These are phyloP conservation scores for Verticillium nubilum DNA, from an alignment of 2,329 filamentous ascomycete genomes.

Conservation along the genomic window DNA sequence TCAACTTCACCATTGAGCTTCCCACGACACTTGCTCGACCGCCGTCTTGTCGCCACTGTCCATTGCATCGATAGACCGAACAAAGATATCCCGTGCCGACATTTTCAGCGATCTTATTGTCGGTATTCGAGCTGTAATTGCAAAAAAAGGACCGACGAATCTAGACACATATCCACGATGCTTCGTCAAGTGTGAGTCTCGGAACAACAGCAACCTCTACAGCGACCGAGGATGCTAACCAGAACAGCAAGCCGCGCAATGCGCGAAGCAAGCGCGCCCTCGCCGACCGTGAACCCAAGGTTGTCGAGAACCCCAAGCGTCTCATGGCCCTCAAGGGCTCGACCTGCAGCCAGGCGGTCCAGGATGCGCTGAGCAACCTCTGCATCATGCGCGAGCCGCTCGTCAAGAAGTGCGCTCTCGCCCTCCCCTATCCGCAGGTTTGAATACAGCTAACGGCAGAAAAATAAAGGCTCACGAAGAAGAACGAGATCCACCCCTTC, in stretches of 20 bases:
- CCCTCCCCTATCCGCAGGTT: background rate
- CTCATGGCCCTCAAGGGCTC: slow-evolving; percentile 87
- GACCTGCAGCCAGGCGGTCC: slow-evolving; percentile 73
- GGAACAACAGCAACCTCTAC: background rate
- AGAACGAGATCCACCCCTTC: slow-evolving; percentile 93
- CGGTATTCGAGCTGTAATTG: background rate
- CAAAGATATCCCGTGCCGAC: background rate
- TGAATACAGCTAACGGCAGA: background rate
- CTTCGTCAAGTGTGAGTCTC: slow-evolving; percentile 42
- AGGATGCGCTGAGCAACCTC: slow-evolving; percentile 81
- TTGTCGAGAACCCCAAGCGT: slow-evolving; percentile 82
- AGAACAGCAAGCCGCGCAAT: slow-evolving; percentile 38
- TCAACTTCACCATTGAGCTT: background rate
- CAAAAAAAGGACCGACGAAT: background rate
- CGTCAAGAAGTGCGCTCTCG: slow-evolving; percentile 55
- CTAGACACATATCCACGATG: slow-evolving; percentile 22
- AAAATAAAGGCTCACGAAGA: slow-evolving; percentile 75
- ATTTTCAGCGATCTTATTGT: background rate
- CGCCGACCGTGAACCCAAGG: slow-evolving; percentile 87
- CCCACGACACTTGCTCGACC: background rate
- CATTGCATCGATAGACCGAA: background rate
- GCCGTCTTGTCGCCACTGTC: background rate
- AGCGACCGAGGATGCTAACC: background rate
- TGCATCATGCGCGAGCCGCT: slow-evolving; percentile 79
- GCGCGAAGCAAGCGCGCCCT: slow-evolving; percentile 79